Evolutionary conservation across 805 yeast species (phyloP), one percentile per base, ranked within the genome.

Genomic region (Isabelozyma pseudorhagii): DNA sequence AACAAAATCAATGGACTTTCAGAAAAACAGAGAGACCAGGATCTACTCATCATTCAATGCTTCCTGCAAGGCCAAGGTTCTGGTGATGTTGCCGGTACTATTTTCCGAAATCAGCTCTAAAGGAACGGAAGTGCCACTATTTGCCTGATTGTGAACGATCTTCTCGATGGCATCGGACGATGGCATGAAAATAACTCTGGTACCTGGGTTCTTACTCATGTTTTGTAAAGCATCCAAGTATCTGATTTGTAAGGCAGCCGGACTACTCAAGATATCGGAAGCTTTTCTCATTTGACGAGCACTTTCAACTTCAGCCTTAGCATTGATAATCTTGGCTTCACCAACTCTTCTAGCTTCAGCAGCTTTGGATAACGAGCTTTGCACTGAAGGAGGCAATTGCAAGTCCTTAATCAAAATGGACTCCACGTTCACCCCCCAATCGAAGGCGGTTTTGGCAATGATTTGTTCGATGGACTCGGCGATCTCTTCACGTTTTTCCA

Each of bases 131-230:
- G 25, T 21, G 6, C 25, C 25, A 21, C 25, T 21, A 6, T 21
- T 21, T 21, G 44, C 25, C 44, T 21, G 31, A 27, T 13, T n/a
- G 8, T 27, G 28, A 17, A 46, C 58, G 51, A 72, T 63, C 49
- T 58, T 63, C 57, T 74, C 79, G 46, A 74, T 69, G 51, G 70
- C 71, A 51, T 69, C 75, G 8, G 76, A 61, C 14, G 76, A 70
- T 6, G 91, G 90, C 89, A 85, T 85, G 65, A 85, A 85, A 29
- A 85, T 84, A 47, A 85, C 90, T 66, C 84, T 82, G n/a, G 87
- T 69, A 50, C 79, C 78, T 1, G 89, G 70, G 46, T 75, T 60
- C 53, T 70, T 80, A 36, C 89, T 86, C 89, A 85, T 85, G 52
- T 72, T 74, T 67, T 84, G 89, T 83, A 85, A 82, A n/a, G 90